These are phyloP conservation scores for Penicillium steckii DNA, from an alignment of 495 filamentous ascomycete species.

Conservation along the genomic window DNA sequence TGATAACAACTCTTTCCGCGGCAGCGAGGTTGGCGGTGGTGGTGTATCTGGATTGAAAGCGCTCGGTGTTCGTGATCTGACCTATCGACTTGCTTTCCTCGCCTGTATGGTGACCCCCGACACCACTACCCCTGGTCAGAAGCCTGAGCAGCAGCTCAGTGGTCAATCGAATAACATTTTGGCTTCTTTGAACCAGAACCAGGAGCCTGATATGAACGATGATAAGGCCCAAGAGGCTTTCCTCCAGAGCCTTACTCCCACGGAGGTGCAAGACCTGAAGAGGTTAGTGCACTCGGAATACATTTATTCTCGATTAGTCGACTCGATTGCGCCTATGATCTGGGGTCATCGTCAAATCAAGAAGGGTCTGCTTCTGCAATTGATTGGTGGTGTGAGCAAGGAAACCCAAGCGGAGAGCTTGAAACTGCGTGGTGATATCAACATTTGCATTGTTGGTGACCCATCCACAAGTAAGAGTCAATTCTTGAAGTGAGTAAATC, in stretches of 20 bases:
- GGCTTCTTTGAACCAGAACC: slow-evolving; percentile 72
- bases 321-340: slow-evolving; percentile 95
- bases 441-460: slow-evolving; percentile 98
- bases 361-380: slow-evolving; percentile 89
- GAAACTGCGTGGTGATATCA: slow-evolving; percentile 93
- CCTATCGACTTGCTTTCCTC: slow-evolving; percentile 95
- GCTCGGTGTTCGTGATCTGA: slow-evolving; percentile 90
- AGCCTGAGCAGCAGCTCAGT: slow-evolving; percentile 61
- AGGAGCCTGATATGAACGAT: slow-evolving; percentile 64
- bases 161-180: slow-evolving; percentile 78
- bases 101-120: slow-evolving; percentile 97
- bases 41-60: slow-evolving; percentile 89
- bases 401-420: slow-evolving; percentile 81
- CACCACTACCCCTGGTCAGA: slow-evolving; percentile 71
- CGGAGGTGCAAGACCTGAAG: slow-evolving; percentile 89
- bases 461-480: slow-evolving; percentile 98
- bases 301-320: slow-evolving; percentile 89
- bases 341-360: slow-evolving; percentile 98
- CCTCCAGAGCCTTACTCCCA: slow-evolving; percentile 73
- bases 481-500: slow-evolving; percentile 73
- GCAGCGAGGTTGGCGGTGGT: slow-evolving; percentile 73
- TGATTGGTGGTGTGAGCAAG: slow-evolving; percentile 92
- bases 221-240: slow-evolving; percentile 88
- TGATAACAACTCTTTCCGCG: slow-evolving; percentile 73
- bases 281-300: slow-evolving; percentile 92